Base-by-base conservation (phyloP, 129 eudicot species). In the Helianthus tuberosus region DNA sequence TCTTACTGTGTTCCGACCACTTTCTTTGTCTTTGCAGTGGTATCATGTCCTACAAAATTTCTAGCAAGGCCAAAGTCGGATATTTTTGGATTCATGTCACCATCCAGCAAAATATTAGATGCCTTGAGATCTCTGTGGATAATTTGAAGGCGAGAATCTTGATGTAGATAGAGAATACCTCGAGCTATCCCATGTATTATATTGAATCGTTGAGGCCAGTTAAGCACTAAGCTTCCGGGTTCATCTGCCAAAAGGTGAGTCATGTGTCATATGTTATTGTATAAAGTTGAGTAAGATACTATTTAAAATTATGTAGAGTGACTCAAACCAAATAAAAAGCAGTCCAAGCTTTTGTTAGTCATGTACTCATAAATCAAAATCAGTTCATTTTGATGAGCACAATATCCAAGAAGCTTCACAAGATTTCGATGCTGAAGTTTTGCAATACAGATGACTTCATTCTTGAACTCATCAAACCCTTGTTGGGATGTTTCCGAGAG, bases 41-140 rank as follows among this genome's bases (percentile, higher is more conserved):
- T 35, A 11, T 79, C 85, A 38, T 11, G 15, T 9, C 55, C 71
- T 35, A 86, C 79, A 32, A 73, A 39, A 36, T 49, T 79, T 68
- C 78, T 76, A 15, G 87, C 87, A 54, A 79, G 69, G 58, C 90
- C 87, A 11, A 86, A 86, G 73, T 86, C 91, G 0, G 88, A 75
- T 67, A 86, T 83, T 63, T 86, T 86, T 14, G 88, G 86, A 36
- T 79, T 79, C 89, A 79, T 82, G 32, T 79, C 62, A 12, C 35
- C 9, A 14, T 85, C 89, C 32, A 82, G 16, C 44, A 86, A 61
- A 12, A 86, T 57, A 60, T 86, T 79, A 50, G 76, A 61, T 23
- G 85, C 68, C 48, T 86, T 86, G 14, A 86, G 68, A 64, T 82
- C 87, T 29, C 87, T 65, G 29, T 86, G 90, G 36, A 86, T 83